phyloP scores from a whole-genome alignment of 495 filamentous ascomycete species.

The Penicillium simplicissimum region DNA sequence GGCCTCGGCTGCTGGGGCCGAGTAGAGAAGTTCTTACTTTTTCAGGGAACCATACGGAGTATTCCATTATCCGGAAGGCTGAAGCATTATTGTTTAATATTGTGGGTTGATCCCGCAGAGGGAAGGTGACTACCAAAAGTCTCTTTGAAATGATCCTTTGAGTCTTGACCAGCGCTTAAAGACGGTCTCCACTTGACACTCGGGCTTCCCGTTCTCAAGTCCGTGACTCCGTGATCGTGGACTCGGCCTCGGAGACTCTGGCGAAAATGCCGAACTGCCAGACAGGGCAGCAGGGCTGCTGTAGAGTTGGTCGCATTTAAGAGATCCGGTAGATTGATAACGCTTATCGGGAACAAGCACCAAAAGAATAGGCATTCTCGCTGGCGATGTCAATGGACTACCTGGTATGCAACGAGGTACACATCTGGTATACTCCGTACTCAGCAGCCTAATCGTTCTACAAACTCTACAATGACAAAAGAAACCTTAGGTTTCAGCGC shows the following conservation, averaged over 20 bases:
- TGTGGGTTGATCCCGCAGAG: neutral
- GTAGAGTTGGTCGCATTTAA: neutral
- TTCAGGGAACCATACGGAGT: slow-evolving; percentile 15
- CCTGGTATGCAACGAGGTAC: neutral
- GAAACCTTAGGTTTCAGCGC: neutral
- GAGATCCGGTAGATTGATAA: neutral
- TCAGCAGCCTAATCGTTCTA: neutral
- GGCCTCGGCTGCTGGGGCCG: slow-evolving; percentile 10
- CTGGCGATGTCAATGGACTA: neutral
- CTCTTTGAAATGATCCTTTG: too few species aligned
- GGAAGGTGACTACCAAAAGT: too few species aligned
- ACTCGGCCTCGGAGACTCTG: slow-evolving; percentile 3
- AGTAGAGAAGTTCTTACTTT: slow-evolving; percentile 2
- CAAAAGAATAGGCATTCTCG: neutral
- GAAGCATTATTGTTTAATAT: neutral
- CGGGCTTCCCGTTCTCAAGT: neutral
- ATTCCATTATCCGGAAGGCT: too few species aligned
- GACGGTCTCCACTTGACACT: slow-evolving; percentile 18
- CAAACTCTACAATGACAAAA: neutral
- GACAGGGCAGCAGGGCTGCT: neutral
- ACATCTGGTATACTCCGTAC: neutral
- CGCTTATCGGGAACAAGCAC: neutral
- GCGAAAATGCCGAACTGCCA: slow-evolving; percentile 8
- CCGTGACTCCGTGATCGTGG: too few species aligned
- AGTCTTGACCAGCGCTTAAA: neutral